These are phyloP conservation scores for Aegilops speltoides DNA, from an alignment of 176 grass and related monocot genomes.

Conservation along the genomic window DNA sequence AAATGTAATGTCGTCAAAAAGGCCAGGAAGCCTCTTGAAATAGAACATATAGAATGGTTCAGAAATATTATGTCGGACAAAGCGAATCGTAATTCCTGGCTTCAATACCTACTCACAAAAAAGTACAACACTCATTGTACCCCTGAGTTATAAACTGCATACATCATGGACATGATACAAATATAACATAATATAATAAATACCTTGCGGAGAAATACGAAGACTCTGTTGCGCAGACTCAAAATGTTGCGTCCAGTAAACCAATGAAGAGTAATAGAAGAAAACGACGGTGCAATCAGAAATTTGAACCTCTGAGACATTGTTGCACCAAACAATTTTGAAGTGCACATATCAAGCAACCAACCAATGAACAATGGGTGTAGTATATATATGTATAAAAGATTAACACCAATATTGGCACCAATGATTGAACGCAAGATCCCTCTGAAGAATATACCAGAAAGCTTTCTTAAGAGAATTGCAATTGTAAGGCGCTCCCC, in stretches of 20 bases:
- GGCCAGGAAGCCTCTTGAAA: neutral
- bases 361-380: constrained; percentile 30
- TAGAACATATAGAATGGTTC: constrained; percentile 29
- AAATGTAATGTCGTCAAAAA: constrained; percentile 15
- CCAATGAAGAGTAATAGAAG: constrained; percentile 35
- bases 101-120: constrained; percentile 16
- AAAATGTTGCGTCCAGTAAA: constrained; percentile 15
- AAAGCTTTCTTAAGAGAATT: neutral
- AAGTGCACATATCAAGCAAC: constrained; percentile 37
- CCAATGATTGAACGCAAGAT: neutral
- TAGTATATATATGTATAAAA: neutral
- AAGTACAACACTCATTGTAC: neutral
- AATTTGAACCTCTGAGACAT: constrained; percentile 16
- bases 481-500: neutral
- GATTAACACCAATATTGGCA: constrained; percentile 32
- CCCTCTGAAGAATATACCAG: constrained; percentile 6
- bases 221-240: constrained; percentile 5
- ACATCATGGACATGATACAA: neutral
- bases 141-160: neutral
- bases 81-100: constrained; percentile 6
- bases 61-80: neutral
- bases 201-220: constrained; percentile 13
- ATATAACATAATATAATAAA: neutral
- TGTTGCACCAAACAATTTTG: constrained; percentile 35
- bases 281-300: constrained; percentile 21